Evolutionary conservation across 1,139 yeast genomes (phyloP).

Genomic region (Hemisphaericaspora xylofermentans): DNA sequence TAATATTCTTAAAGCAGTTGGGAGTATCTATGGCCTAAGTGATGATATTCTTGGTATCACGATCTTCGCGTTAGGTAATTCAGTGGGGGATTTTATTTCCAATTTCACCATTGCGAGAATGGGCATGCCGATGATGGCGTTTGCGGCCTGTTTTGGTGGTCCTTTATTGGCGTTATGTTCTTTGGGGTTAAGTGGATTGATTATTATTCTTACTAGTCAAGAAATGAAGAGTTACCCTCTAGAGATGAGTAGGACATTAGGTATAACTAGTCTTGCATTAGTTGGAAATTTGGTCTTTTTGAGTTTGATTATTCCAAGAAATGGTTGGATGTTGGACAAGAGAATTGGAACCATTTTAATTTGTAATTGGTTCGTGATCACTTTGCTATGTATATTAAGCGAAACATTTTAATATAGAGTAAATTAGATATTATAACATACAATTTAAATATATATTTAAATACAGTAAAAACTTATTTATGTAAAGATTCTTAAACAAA

Average conservation of each 20-base stretch:
- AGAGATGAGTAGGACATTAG: slow-evolving; percentile 36
- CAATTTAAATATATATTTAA: neutral
- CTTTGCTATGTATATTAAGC: slow-evolving; percentile 35
- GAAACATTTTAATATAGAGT: slow-evolving; percentile 16
- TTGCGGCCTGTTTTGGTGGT: slow-evolving; percentile 94
- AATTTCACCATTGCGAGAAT: slow-evolving; percentile 78
- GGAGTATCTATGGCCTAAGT: slow-evolving; percentile 60
- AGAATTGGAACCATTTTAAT: slow-evolving; percentile 56
- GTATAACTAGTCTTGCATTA: slow-evolving; percentile 52
- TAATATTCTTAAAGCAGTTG: slow-evolving; percentile 60
- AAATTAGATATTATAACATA: no score
- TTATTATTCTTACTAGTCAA: slow-evolving; percentile 34
- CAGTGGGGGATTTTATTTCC: slow-evolving; percentile 85
- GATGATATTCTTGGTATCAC: slow-evolving; percentile 85
- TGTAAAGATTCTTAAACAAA: neutral
- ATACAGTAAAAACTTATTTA: neutral
- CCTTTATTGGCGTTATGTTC: slow-evolving; percentile 60
- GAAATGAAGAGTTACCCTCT: slow-evolving; percentile 13
- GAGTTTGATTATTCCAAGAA: slow-evolving; percentile 55
- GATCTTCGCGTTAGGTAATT: slow-evolving; percentile 88
- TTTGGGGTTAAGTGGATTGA: slow-evolving; percentile 58
- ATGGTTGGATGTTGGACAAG: slow-evolving; percentile 65
- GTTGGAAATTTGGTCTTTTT: slow-evolving; percentile 54
- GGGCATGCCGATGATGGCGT: slow-evolving; percentile 91
- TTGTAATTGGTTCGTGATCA: slow-evolving; percentile 54